These are phyloP conservation scores for Trichosporon faecale DNA, from an alignment of 1,284 basidiomycete species.

Conservation along the genomic window DNA sequence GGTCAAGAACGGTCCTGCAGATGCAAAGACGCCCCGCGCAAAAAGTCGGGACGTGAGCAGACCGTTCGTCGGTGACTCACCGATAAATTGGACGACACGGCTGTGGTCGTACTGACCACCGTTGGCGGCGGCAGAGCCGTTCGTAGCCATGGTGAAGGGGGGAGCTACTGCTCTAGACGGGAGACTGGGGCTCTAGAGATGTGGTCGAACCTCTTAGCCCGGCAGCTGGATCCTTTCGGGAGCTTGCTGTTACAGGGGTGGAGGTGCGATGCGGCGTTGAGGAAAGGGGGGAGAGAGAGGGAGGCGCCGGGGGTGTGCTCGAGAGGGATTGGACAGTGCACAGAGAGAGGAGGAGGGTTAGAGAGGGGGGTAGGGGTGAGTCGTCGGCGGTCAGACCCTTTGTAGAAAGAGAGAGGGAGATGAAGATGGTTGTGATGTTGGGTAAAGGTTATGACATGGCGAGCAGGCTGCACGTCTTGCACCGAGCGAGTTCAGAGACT, in stretches of 20 bases:
- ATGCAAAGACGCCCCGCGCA: neutral
- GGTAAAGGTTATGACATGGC: constrained; percentile 5
- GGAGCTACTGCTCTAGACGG: neutral
- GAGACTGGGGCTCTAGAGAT: neutral
- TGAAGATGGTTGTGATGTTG: neutral
- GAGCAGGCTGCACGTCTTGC: neutral
- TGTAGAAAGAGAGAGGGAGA: constrained; percentile 1
- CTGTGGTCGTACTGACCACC: constrained; percentile 53
- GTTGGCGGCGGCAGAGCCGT: constrained; percentile 28
- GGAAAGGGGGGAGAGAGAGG: neutral
- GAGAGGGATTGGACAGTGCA: neutral
- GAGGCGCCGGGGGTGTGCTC: neutral
- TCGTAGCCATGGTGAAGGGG: constrained; percentile 32
- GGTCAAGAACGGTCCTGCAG: neutral
- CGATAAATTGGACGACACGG: constrained; percentile 82
- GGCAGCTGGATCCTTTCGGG: constrained; percentile 5
- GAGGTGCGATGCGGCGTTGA: constrained; percentile 5
- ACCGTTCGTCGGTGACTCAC: constrained; percentile 37
- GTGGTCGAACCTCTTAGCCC: constrained; percentile 7
- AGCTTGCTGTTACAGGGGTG: neutral
- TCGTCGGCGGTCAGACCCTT: constrained; percentile 1
- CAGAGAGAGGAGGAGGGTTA: neutral
- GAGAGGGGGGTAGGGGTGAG: neutral
- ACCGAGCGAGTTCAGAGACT: too few relatives aligned
- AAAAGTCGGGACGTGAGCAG: neutral